Percentiles rank a stretch among this genome's conserved stretches.
Evolutionary conservation across 495 filamentous ascomycete species (phyloP).

Genomic region (Neurospora intermedia): DNA sequence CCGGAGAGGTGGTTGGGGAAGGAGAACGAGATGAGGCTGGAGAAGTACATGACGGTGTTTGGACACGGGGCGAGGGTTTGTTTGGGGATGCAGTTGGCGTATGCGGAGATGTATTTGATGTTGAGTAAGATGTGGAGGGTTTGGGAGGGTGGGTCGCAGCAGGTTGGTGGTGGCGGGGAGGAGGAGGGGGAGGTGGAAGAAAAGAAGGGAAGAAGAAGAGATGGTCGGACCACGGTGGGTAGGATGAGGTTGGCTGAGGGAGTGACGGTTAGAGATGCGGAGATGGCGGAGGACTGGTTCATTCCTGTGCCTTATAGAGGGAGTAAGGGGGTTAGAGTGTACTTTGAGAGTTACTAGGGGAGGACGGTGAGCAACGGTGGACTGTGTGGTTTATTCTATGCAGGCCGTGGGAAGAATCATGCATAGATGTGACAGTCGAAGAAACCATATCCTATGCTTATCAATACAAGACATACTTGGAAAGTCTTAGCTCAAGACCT

Average conservation of each 20-base stretch:
- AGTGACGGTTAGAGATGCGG: conserved; percentile 5
- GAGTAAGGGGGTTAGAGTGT: background rate
- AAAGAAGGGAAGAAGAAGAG: background rate
- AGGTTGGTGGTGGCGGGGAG: conserved; percentile 1
- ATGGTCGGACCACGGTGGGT: background rate
- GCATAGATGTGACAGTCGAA: background rate
- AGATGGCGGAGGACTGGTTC: conserved; percentile 15
- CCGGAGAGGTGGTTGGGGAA: conserved; percentile 39
- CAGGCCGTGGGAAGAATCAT: background rate
- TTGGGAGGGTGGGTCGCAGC: conserved; percentile 4
- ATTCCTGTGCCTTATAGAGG: conserved; percentile 5
- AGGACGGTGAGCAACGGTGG: background rate
- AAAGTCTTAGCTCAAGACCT: too few relatives aligned
- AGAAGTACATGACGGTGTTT: conserved; percentile 3
- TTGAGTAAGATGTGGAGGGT: conserved; percentile 11
- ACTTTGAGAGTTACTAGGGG: background rate
- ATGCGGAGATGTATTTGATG: conserved; percentile 6
- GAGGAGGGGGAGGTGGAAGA: background rate
- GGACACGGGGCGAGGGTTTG: conserved; percentile 1
- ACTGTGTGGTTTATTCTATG: background rate
- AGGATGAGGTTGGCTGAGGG: conserved; percentile 8
- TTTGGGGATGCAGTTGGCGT: conserved; percentile 4
- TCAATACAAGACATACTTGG: background rate
- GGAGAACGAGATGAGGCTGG: background rate
- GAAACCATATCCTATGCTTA: background rate